Conservation (phyloP, 2,329 filamentous ascomycete species). For the Bisporella sp. region DNA sequence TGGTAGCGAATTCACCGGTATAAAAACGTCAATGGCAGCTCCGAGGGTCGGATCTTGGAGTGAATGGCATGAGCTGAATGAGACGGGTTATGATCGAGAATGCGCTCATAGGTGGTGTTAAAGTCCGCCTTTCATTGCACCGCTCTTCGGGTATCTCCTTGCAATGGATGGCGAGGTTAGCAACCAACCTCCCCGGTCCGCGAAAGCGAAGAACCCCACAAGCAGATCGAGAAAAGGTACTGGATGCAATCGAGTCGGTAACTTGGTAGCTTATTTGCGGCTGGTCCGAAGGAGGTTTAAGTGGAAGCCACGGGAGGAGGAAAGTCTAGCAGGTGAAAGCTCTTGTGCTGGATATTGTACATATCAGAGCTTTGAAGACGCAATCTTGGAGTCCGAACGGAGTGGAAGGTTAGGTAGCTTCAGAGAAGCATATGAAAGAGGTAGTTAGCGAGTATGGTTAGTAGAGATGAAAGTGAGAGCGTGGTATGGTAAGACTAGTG, state of each 20-base stretch:
- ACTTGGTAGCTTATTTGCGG: neutral
- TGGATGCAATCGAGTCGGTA: neutral
- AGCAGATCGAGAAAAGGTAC: neutral
- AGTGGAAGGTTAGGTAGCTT: neutral
- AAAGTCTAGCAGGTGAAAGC: neutral
- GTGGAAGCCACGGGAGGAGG: neutral
- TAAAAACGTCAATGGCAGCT: too few relatives aligned
- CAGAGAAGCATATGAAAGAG: neutral
- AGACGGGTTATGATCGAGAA: neutral
- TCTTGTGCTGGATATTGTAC: neutral
- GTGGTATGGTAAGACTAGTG: too few relatives aligned
- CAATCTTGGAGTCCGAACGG: neutral
- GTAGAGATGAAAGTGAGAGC: too few relatives aligned
- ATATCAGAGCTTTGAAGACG: neutral
- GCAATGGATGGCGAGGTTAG: too few relatives aligned
- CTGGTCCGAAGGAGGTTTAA: neutral
- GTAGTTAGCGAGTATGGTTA: too few relatives aligned
- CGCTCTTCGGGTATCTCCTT: too few relatives aligned
- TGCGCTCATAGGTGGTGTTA: neutral
- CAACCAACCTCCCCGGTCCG: too few relatives aligned
- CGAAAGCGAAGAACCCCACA: neutral
- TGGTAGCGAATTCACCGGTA: constrained; percentile 13
- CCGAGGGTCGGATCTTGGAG: too few relatives aligned
- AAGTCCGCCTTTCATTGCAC: too few relatives aligned
- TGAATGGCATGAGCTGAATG: too few relatives aligned